Conservation (phyloP, 441 rosid genomes). For the Dalechampia spathulata region DNA sequence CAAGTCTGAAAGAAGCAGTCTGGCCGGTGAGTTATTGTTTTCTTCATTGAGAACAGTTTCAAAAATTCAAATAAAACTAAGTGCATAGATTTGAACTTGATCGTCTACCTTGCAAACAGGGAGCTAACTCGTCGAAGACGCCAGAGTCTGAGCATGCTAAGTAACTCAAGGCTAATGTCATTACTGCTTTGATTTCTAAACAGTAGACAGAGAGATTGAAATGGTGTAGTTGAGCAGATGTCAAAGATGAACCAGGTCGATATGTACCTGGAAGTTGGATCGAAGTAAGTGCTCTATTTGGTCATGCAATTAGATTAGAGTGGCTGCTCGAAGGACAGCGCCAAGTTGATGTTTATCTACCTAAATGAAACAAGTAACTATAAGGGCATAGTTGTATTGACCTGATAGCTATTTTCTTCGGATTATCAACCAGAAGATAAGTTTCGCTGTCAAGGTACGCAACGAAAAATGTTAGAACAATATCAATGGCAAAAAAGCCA, state of each 20-base stretch:
- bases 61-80: slow-evolving; percentile 15
- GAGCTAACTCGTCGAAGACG: slow-evolving; percentile 34
- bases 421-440: slow-evolving; percentile 36
- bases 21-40: slow-evolving; percentile 16
- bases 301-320: too few species aligned
- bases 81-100: slow-evolving; percentile 12
- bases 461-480: slow-evolving; percentile 41
- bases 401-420: slow-evolving; percentile 36
- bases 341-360: too few species aligned
- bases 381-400: too few species aligned
- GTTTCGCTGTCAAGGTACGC: slow-evolving; percentile 35
- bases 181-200: slow-evolving; percentile 40
- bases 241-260: slow-evolving; percentile 33
- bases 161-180: slow-evolving; percentile 58
- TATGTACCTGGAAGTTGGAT: slow-evolving; percentile 29
- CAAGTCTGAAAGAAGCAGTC: slow-evolving; percentile 45
- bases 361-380: too few species aligned
- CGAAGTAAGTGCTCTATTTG: slow-evolving; percentile 17
- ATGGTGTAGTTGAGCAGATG: slow-evolving; percentile 28
- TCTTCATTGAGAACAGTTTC: neutral
- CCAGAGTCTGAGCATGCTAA: slow-evolving; percentile 36
- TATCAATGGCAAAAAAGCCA: slow-evolving; percentile 42
- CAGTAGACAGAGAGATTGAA: slow-evolving; percentile 19
- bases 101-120: slow-evolving; percentile 28
- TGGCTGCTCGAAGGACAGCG: too few species aligned